Evolutionary conservation across 1,139 yeast species (phyloP), one percentile per base, ranked within the genome.

Genomic region (Diutina catenulata): DNA sequence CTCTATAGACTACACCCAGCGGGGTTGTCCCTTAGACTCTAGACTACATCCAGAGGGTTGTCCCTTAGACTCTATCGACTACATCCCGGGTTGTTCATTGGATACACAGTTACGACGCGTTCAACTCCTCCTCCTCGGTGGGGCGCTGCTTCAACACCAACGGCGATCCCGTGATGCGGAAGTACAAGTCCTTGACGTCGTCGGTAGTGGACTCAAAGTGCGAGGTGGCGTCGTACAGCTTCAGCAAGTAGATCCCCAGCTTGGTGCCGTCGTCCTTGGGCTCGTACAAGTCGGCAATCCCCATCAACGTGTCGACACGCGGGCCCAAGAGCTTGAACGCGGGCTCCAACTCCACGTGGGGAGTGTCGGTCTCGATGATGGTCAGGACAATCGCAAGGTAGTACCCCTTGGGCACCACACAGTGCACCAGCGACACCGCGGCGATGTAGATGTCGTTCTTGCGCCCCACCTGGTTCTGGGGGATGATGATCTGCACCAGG

Each of bases 171-270:
- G 83, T 86, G 47, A 93, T 80, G 59, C 98, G 76, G 60, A 80
- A 78, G 62, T 93, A 47, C 45, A 91, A 74, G 57, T 91, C 95
- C 62, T 87, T 87, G 49, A 91, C 94, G 57, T 91, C 98, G 56
- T 91, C 97, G 36, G 98, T 91, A 53, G 95, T 83, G 35, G 93
- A 68, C 60, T 91, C 99, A 56, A 91, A 91, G 63, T 91, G 99
- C 10, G 96, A 86, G 9, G 94, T 71, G 1, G 98, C 82, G 57
- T 91, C 99, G 57, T 88, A 91, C 43, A 94, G 81, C 64, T 74
- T 82, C 38, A 96, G 86, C 42, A 91, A 70, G 61, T 62, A 93
- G 40, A 91, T 77, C 43, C 82, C 78, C 56, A 81, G 88, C 46
- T 72, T 65, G 24, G 80, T 66, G 11, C 98, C 98, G 52, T 86